Base-by-base conservation (phyloP, 2,329 filamentous ascomycete genomes). In the Esteya vermicola region DNA sequence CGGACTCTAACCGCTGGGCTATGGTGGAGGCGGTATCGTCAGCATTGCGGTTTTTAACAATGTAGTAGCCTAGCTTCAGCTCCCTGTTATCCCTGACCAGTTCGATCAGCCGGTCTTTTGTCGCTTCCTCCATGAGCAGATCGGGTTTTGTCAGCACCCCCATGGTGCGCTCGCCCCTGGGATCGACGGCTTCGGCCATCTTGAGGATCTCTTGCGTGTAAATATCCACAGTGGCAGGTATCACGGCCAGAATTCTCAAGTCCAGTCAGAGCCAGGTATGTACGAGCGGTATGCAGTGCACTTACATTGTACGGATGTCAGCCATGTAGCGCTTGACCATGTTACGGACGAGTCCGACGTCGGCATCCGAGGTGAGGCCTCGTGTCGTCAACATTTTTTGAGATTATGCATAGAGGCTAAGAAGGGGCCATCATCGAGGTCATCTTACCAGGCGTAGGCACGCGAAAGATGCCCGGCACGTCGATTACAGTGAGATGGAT, bases 121-220 rank as follows among this genome's bases (percentile, higher is more conserved):
- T 62, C 0, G 55, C 55, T 0, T 50, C 42, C 36, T 72, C 67
- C 0, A 51, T 51, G 0, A 67, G 64, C 0, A 78, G 55, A 42
- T 81, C 76, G 0, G 72, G 68, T 46, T 79, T 80, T 0, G 75
- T 80, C 0, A 79, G 57, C 0, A 70, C 61, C 0, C 62, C 64
- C 8, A 71, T 50, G 0, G 66, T 71, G 0, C 67, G 46, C 4
- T 51, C 45, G 0, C 66, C 65, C 0, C 56, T 40, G 0, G 60
- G 57, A 12, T 71, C 68, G 3, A 51, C 55, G 10, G 53, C 42
- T 14, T 53, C 57, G 2, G 61, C 60, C 3, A 62, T 45, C 32
- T 55, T 54, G 6, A 64, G 43, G 12, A 64, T 56, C 21, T 57
- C 55, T 36, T 64, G 57, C 0, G 57, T 64, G 0, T 58, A 58